These are phyloP conservation scores for Leccinum broughii DNA, from an alignment of 768 basidiomycete species.

Conservation along the genomic window DNA sequence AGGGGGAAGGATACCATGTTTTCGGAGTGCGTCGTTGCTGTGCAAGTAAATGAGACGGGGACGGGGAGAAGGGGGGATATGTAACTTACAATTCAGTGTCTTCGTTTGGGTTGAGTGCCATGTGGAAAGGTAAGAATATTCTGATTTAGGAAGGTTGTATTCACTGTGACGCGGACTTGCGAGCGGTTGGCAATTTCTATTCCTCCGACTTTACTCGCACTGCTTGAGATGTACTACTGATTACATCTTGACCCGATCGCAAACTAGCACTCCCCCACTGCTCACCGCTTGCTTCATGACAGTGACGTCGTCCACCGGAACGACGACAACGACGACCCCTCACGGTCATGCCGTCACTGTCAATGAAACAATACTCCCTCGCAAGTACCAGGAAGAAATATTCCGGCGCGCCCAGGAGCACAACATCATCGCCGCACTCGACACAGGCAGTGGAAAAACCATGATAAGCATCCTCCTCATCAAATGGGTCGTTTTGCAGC, in stretches of 20 bases:
- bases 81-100: conserved; percentile 91
- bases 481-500: conserved; percentile 65
- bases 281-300: conserved; percentile 24
- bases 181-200: conserved; percentile 10
- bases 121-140: conserved; percentile 13
- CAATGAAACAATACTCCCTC: conserved; percentile 44
- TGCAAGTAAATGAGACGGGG: not conserved
- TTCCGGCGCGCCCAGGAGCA: conserved; percentile 48
- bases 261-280: conserved; percentile 9
- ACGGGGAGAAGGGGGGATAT: not conserved
- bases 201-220: conserved; percentile 2
- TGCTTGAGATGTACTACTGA: conserved; percentile 27
- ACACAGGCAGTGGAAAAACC: conserved; percentile 64
- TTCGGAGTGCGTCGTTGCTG: conserved; percentile 92
- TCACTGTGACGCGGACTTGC: conserved; percentile 33
- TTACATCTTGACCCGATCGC: conserved; percentile 11
- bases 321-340: conserved; percentile 23
- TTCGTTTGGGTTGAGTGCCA: conserved; percentile 82
- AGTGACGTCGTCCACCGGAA: conserved; percentile 20
- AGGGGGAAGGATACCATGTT: conserved; percentile 87
- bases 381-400: conserved; percentile 58
- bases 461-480: conserved; percentile 64
- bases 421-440: conserved; percentile 60
- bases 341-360: conserved; percentile 30
- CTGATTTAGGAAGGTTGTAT: conserved; percentile 33